Evolutionary conservation across 2,329 filamentous ascomycete species (phyloP), one percentile per base, ranked within the genome.

Genomic region (Fusarium tricinctum): DNA sequence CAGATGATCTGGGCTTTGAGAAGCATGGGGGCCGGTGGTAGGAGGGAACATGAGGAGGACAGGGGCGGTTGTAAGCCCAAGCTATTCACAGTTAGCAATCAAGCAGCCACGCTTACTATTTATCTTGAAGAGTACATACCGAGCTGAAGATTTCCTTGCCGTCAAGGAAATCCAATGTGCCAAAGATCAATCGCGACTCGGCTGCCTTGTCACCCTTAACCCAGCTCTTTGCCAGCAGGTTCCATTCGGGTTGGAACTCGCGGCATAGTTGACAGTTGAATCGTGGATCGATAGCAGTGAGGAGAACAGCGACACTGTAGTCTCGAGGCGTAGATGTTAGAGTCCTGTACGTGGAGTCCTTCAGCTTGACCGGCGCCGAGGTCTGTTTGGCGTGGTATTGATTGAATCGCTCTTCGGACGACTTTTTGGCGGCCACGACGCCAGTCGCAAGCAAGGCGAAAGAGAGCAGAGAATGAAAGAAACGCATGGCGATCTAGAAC

Each of bases 211-310:
- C 92, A 9, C 92, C 94, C 78, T 92, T 93, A 66, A 85, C 85
- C 96, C 96, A 99, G 81, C 92, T 96, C 79, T 89, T 92, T 54
- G 88, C 88, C 55, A 99, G 82, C 54, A 98, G 80, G 56, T 97
- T 92, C 92, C 94, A 99, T 81, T 99, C 96, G 2, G 94, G 91
- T 78, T 97, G 92, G 79, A 99, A 97, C 53, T 97, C 93, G 52
- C 89, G 87, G 80, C 96, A 99, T 48, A 98, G 84, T 70, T 89
- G 84, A 78, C 96, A 99, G 63, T 92, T 92, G 77, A 92, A 97
- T 60, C 93, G 88, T 32, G 89, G 76, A 70, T 97, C 94, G 74
- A 94, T 81, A 38, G 96, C 96, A 2, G 96, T 99, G 69, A 99
- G 83, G 15, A 99, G 87, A 5, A 99, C 87, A 4, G 90, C 91